Base-by-base conservation (phyloP, 2,329 filamentous ascomycete genomes). In the Trichoderma sp. region DNA sequence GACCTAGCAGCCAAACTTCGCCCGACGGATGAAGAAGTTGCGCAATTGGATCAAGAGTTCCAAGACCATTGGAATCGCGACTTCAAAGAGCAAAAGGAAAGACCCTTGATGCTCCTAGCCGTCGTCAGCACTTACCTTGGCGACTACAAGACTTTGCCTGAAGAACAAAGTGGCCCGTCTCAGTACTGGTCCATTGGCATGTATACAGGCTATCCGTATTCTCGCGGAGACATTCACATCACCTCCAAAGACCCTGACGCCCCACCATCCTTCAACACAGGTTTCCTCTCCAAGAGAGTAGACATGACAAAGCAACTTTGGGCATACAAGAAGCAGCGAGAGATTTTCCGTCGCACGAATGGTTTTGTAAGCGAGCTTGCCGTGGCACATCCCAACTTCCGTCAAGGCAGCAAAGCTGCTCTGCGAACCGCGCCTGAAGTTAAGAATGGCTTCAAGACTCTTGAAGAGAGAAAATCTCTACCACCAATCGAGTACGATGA, bases 291-390 rank as follows among this genome's bases (percentile, higher is more conserved):
- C 7, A 82, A 86, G 29, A 85, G 85, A 2, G 81, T 89, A 29
- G 91, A 92, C 79, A 38, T 92, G 33, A 88, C 88, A 80, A 89
- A 87, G 78, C 87, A 89, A 14, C 78, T 91, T 12, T 92, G 91
- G 90, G 87, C 85, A 1, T 93, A 93, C 84, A 93, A 93, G 83
- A 89, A 88, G 77, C 86, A 87, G 53, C 89, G 91, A 3, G 91
- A 92, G 81, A 87, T 92, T 71, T 84, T 86, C 27, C 88, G 91
- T 3, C 88, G 90, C 16, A 88, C 89, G 79, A 81, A 85, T 2
- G 84, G 86, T 75, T 91, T 88, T 82, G 78, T 85, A 74, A 85
- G 89, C 79, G 85, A 89, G 80, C 59, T 85, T 3, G 80, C 82
- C 4, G 71, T 79, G 4, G 79, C 82, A 1, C 86, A 88, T 73